phyloP scores from a whole-genome alignment of 2,329 filamentous ascomycete genomes.

The Passalora sequoiae region DNA sequence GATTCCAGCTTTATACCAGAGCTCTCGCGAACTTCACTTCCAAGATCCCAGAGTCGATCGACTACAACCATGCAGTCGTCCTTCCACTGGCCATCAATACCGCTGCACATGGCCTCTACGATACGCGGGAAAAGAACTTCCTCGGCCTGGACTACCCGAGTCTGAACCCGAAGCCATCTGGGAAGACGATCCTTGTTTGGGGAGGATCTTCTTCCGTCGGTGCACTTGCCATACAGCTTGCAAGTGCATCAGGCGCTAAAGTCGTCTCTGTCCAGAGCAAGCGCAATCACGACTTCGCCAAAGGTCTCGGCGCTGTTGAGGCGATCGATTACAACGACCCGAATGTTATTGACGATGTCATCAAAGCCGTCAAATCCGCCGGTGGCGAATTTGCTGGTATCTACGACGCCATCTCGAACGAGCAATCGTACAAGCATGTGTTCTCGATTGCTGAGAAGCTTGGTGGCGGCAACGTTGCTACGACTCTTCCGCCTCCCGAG shows the following conservation, averaged over 20 bases:
- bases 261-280: conserved; percentile 33
- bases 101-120: conserved; percentile 41
- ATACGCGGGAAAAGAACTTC: conserved; percentile 29
- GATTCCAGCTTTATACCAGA: conserved; percentile 35
- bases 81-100: conserved; percentile 44
- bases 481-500: conserved; percentile 22
- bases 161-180: conserved; percentile 28
- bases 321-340: conserved; percentile 34
- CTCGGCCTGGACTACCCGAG: conserved; percentile 39
- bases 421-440: conserved; percentile 22
- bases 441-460: conserved; percentile 29
- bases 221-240: conserved; percentile 33
- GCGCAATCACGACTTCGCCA: conserved; percentile 33
- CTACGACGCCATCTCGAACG: conserved; percentile 36
- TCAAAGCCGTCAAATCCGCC: conserved; percentile 35
- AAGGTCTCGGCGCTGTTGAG: conserved; percentile 28
- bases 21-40: conserved; percentile 31
- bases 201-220: conserved; percentile 37
- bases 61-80: conserved; percentile 38
- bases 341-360: conserved; percentile 36
- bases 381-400: conserved; percentile 40
- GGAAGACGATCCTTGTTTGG: conserved; percentile 39
- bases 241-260: conserved; percentile 32
- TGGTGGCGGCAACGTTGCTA: conserved; percentile 21
- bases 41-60: conserved; percentile 37